Conservation (phyloP, 2,329 filamentous ascomycete genomes). For the Cytospora leucostoma region DNA sequence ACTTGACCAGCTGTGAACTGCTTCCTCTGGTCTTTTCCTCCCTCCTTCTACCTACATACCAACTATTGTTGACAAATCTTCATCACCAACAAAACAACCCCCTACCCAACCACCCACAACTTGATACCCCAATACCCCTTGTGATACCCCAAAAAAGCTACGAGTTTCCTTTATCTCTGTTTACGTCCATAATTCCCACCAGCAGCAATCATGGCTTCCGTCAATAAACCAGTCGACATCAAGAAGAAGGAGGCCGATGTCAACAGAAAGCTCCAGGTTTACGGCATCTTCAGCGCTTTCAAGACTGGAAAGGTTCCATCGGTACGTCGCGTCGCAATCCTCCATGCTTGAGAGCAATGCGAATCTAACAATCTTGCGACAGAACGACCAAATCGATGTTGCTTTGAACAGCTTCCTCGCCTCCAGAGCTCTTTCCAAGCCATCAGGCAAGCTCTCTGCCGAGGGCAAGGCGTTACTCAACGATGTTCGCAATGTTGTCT, state of each 20-base stretch:
- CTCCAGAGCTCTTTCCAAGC: slow-evolving; percentile 68
- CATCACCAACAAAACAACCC: slow-evolving; percentile 9
- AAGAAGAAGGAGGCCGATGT: slow-evolving; percentile 83
- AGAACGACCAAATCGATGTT: slow-evolving; percentile 95
- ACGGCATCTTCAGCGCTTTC: slow-evolving; percentile 86
- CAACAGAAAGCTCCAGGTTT: slow-evolving; percentile 92
- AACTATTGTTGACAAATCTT: slow-evolving; percentile 10
- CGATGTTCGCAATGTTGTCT: slow-evolving; percentile 78
- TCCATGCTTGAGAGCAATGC: background rate
- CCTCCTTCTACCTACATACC: slow-evolving; percentile 1
- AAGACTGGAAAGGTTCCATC: slow-evolving; percentile 88
- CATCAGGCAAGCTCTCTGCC: slow-evolving; percentile 74
- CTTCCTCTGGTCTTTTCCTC: background rate
- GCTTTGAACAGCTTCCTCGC: slow-evolving; percentile 85
- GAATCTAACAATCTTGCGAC: slow-evolving; percentile 27
- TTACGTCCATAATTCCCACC: slow-evolving; percentile 4
- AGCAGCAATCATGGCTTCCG: slow-evolving; percentile 38
- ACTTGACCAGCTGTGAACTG: slow-evolving; percentile 15
- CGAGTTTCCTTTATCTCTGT: background rate
- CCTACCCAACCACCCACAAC: slow-evolving; percentile 2
- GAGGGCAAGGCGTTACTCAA: slow-evolving; percentile 80
- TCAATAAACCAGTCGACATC: slow-evolving; percentile 73
- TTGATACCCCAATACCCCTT: slow-evolving; percentile 21
- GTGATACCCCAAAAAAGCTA: slow-evolving; percentile 16
- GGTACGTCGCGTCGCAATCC: slow-evolving; percentile 51